Percentiles rank a stretch among this genome's conserved stretches.
Conservation (phyloP, 306 rosid species). For the Prosopis cineraria region DNA sequence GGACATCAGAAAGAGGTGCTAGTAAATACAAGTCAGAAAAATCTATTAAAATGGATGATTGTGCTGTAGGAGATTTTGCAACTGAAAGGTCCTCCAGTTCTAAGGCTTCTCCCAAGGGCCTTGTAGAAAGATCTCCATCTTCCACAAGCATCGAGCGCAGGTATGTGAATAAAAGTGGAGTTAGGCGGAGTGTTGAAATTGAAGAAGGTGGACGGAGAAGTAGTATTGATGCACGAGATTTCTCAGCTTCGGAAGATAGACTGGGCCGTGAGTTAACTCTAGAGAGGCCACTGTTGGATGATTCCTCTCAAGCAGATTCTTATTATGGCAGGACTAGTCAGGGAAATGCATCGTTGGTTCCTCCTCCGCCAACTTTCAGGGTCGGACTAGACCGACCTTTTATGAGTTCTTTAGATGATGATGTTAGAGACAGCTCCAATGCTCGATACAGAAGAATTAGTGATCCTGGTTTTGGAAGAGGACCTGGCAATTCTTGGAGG, state of each 20-base stretch:
- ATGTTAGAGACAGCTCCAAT: constrained; percentile 75
- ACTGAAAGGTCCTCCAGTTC: constrained; percentile 78
- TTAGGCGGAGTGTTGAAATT: constrained; percentile 66
- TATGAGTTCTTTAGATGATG: constrained; percentile 77
- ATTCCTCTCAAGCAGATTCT: constrained; percentile 68
- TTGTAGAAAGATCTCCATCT: constrained; percentile 76
- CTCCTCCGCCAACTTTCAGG: constrained; percentile 71
- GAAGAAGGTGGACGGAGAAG: constrained; percentile 83
- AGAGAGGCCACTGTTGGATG: constrained; percentile 67
- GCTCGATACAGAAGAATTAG: constrained; percentile 73
- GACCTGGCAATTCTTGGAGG: constrained; percentile 92
- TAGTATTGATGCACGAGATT: constrained; percentile 68
- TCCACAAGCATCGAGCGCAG: constrained; percentile 77
- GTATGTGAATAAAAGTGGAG: constrained; percentile 56
- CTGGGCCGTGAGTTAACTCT: constrained; percentile 54
- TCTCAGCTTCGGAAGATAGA: constrained; percentile 67
- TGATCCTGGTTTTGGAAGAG: constrained; percentile 80
- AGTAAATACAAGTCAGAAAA: constrained; percentile 73
- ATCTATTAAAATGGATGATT: constrained; percentile 64
- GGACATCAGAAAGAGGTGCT: constrained; percentile 63
- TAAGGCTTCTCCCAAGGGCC: constrained; percentile 80
- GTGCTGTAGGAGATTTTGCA: constrained; percentile 58
- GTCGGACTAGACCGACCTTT: constrained; percentile 82
- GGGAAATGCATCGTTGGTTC: constrained; percentile 56
- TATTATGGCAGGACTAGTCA: constrained; percentile 67